These are phyloP conservation scores for Delonix regia DNA, from an alignment of 306 rosid species.

Conservation along the genomic window DNA sequence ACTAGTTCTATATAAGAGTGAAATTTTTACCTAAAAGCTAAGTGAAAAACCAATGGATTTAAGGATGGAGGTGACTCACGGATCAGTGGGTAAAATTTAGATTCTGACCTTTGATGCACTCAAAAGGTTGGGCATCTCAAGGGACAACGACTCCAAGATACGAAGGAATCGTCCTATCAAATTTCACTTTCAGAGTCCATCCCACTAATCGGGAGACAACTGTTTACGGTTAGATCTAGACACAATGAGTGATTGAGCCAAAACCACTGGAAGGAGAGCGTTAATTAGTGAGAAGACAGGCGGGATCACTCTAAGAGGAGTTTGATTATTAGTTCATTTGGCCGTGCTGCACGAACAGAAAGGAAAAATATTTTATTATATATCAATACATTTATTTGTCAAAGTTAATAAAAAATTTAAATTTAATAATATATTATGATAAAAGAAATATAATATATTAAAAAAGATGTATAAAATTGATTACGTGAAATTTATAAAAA, in stretches of 20 bases:
- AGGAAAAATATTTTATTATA: no score
- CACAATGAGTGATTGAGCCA: no score
- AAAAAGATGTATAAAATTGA: no score
- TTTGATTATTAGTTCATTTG: no score
- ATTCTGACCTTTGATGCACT: not conserved
- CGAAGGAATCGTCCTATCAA: not conserved
- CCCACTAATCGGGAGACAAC: not conserved
- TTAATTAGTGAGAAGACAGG: not conserved
- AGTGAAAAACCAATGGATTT: not conserved
- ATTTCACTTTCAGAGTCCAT: not conserved
- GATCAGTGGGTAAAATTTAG: not conserved
- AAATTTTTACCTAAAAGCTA: not conserved
- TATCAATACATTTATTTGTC: no score
- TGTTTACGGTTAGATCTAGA: no score
- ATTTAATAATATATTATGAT: no score
- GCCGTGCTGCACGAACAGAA: no score
- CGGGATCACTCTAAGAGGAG: not conserved
- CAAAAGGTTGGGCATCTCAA: not conserved
- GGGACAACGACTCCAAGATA: not conserved
- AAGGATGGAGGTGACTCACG: not conserved
- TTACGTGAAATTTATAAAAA: no score
- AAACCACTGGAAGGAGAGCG: not conserved
- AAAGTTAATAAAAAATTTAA: no score
- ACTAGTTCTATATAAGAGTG: not conserved
- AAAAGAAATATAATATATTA: no score